Conservation (phyloP, 441 rosid genomes). For the Populus trichocarpa region DNA sequence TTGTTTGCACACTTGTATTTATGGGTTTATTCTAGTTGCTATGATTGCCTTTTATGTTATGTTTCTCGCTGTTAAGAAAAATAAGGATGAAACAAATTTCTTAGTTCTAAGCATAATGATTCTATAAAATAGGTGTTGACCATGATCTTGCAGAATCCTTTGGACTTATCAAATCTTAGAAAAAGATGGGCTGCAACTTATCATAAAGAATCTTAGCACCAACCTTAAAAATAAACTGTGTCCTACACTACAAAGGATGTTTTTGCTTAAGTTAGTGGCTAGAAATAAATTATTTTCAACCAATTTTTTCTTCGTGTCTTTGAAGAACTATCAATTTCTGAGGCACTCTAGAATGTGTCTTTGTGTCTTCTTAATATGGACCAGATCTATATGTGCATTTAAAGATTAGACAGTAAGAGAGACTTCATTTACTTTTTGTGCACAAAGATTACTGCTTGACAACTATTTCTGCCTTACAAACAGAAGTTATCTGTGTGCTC, state of each 20-base stretch:
- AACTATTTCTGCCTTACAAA: not conserved
- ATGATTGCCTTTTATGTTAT: not conserved
- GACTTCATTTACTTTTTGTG: not conserved
- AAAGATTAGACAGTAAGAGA: too few species aligned
- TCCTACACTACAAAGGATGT: not conserved
- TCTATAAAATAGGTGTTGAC: not conserved
- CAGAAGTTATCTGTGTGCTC: not conserved
- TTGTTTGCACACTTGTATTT: not conserved
- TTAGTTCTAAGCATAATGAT: not conserved
- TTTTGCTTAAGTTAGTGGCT: not conserved
- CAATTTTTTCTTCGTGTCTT: not conserved
- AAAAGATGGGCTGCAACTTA: not conserved
- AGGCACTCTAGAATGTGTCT: not conserved
- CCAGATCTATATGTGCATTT: not conserved
- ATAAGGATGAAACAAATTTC: not conserved
- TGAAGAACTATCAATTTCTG: not conserved
- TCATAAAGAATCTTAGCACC: not conserved
- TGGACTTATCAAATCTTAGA: not conserved
- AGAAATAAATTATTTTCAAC: not conserved
- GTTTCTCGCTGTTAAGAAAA: not conserved
- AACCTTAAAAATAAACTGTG: not conserved
- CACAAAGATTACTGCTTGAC: too few species aligned
- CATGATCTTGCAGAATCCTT: not conserved
- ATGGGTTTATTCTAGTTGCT: not conserved
- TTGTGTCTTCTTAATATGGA: not conserved